Evolutionary conservation across 441 rosid species (phyloP), one percentile per base, ranked within the genome.

Genomic region (Omphalea diandra): DNA sequence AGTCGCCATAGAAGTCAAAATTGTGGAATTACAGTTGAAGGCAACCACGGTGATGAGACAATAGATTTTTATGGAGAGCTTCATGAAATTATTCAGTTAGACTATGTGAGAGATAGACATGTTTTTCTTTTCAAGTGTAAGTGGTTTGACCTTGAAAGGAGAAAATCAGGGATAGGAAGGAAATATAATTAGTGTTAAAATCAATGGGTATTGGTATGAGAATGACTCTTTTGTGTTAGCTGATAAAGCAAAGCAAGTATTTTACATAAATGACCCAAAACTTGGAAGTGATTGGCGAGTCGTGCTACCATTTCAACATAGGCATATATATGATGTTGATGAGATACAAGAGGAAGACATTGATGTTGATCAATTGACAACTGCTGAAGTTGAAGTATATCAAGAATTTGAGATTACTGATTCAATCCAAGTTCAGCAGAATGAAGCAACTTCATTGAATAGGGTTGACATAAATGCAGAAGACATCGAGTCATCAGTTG

Each of bases 111-210:
- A n/a, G 47, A 38, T 8, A 61, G 20, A 36, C 10, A n/a, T 18
- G 27, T 61, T 35, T 4, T 32, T n/a, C 31, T 61, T 4, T 61
- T 35, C 5, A 33, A 61, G 24, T 35, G 61, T 56, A 15, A 56
- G 20, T 61, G 65, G 65, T 61, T 32, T 61, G 65, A 36, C 15
- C 46, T 61, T 22, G 47, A 2, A 9, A 61, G n/a, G 24, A n/a
- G 26, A 27, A 18, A 56, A 32, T 26, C 35, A 33, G 17, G 65
- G 15, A 61, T 61, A 4, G 3, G 65, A 61, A 2, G 65, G 65
- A 8, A 24, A 20, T 32, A 22, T 61, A 17, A 61, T 14, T 3
- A 35, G 47, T n/a, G 27, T 61, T 7, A 61, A 24, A 7, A 33
- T 61, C 1, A 24, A 18, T 36, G 27, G 44, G 14, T 4, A 9